A percentile compares a stretch with the other conserved stretches of the same genome.
These are phyloP conservation scores for Entonaema liquescens DNA, from an alignment of 495 filamentous ascomycete species.

Conservation along the genomic window DNA sequence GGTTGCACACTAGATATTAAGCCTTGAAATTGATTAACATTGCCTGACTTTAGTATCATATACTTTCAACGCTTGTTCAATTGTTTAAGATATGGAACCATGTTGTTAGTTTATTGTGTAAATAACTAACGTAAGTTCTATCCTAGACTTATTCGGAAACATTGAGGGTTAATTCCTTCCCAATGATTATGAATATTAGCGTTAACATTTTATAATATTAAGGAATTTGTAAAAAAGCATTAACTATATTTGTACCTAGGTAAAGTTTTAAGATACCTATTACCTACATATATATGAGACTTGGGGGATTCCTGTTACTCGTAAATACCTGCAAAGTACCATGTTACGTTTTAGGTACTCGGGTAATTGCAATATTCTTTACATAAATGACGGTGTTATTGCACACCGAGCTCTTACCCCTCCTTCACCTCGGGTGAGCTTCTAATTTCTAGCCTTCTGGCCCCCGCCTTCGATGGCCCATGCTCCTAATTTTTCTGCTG, in stretches of 20 bases:
- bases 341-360: background rate
- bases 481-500: slow-evolving; percentile 23
- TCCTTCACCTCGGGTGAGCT: slow-evolving; percentile 33
- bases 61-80: background rate
- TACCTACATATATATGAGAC: no score
- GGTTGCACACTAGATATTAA: background rate
- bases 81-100: background rate
- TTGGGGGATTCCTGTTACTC: background rate
- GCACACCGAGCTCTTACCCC: slow-evolving; percentile 13
- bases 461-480: slow-evolving; percentile 33
- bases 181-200: no score
- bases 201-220: no score
- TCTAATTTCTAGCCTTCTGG: slow-evolving; percentile 5
- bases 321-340: background rate
- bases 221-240: no score
- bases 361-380: background rate
- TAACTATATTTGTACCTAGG: no score
- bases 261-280: no score
- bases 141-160: no score
- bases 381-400: background rate
- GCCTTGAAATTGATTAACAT: background rate
- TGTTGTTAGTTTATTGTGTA: no score
- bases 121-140: no score
- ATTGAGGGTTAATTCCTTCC: no score
- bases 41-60: background rate